These are phyloP conservation scores for Yamadazyma laniorum DNA, from an alignment of 805 yeast species.

Conservation along the genomic window DNA sequence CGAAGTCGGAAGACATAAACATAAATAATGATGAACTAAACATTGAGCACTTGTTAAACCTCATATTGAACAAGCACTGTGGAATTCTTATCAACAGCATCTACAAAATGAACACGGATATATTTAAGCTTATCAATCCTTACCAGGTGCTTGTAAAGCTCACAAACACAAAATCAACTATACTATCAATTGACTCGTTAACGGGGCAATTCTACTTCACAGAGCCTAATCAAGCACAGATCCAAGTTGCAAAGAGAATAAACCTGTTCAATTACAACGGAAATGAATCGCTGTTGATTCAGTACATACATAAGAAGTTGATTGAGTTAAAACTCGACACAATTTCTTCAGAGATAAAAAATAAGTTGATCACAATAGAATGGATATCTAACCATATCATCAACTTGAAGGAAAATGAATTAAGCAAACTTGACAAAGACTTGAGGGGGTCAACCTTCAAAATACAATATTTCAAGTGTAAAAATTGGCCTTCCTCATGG, in stretches of 20 bases:
- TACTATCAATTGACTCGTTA: conserved; percentile 39
- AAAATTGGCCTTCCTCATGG: conserved; percentile 60
- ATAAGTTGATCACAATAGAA: conserved; percentile 60
- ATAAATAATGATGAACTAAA: conserved; percentile 27
- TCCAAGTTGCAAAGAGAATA: conserved; percentile 28
- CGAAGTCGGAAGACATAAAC: conserved; percentile 13
- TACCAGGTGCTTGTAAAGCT: conserved; percentile 35
- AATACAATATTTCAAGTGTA: conserved; percentile 44
- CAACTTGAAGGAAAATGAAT: conserved; percentile 48
- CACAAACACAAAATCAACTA: conserved; percentile 30
- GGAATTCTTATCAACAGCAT: conserved; percentile 27
- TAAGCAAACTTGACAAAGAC: conserved; percentile 30
- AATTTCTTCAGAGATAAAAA: conserved; percentile 49
- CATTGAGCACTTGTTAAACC: conserved; percentile 33
- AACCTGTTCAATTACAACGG: conserved; percentile 24
- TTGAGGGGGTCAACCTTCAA: conserved; percentile 4
- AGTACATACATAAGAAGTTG: conserved; percentile 32
- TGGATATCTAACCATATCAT: conserved; percentile 66
- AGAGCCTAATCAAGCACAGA: conserved; percentile 40
- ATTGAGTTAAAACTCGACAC: conserved; percentile 49
- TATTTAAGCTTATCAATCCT: conserved; percentile 19
- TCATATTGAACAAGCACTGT: conserved; percentile 39
- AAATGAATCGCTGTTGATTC: conserved; percentile 31
- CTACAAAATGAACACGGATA: conserved; percentile 8
- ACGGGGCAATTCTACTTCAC: conserved; percentile 41